Base-by-base conservation (phyloP, 192 early-diverging fungal species). In the Backusella parvicylindrica region DNA sequence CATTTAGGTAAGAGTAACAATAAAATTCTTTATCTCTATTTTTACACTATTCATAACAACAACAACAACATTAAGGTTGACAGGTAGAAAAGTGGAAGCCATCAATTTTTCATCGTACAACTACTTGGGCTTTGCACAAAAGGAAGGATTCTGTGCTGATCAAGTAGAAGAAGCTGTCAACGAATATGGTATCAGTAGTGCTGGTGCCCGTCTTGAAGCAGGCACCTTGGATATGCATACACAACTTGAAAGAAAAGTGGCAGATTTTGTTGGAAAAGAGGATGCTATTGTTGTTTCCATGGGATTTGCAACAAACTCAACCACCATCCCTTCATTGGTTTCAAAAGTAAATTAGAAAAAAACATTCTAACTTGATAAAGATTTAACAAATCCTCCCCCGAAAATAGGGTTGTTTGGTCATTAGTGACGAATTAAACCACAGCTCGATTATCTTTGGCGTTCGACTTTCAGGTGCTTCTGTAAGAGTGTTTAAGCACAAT, bases 101-200 rank as follows among this genome's bases (percentile, higher is more conserved):
- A 86, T 97, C 36, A 97, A 97, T 80, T 83, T 97, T 79, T 91
- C 94, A 6, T 96, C 94, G 16, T 97, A 97, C 86, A 97, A 97
- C 79, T 97, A 97, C 77, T 88, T 97, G 70, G 95, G 95, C 4
- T 97, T 97, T 87, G 95, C 92, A 37, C 93, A 96, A 84, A 90
- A 81, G 76, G 83, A 92, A 66, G 95, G 95, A 11, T 93, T 94
- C 3, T 97, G 95, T 76, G 92, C 95, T 0, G 94, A 96, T 76
- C 87, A 88, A 68, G 95, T 96, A 1, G 92, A 96, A 80, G 80
- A 82, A 50, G 81, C 87, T 1, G 87, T 95, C 50, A 64, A 71
- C 0, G 85, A 86, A 74, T 82, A 84, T 71, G 95, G 95, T 31
- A 78, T 95, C 36, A 79, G 85, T 8, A 84, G 84, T 32, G 84